phyloP scores from a whole-genome alignment of 305 asterid species.

The Fraxinus angustifolia region DNA sequence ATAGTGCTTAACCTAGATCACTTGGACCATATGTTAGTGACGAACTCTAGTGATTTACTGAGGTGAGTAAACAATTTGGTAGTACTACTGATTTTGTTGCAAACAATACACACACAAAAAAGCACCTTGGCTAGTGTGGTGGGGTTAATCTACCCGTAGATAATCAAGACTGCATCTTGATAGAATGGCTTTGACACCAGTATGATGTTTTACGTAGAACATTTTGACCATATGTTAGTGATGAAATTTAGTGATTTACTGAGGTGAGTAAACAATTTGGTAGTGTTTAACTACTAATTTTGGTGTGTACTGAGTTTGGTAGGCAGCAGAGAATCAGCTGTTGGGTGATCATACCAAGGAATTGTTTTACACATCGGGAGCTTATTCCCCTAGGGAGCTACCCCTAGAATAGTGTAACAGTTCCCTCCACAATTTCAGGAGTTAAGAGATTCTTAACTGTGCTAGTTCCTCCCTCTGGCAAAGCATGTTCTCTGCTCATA shows the following conservation, averaged over 20 bases:
- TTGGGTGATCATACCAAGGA: too few relatives aligned
- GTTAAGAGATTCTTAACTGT: too few relatives aligned
- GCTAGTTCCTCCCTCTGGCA: too few relatives aligned
- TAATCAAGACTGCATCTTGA: not conserved
- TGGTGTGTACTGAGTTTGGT: too few relatives aligned
- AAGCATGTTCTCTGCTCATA: too few relatives aligned
- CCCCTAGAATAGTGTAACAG: too few relatives aligned
- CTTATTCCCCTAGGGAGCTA: too few relatives aligned
- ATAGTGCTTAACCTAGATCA: not conserved
- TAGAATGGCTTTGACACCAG: not conserved
- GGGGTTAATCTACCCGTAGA: not conserved
- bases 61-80: not conserved
- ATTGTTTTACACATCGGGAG: too few relatives aligned
- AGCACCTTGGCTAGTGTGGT: not conserved
- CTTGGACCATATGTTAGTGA: not conserved
- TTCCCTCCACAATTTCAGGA: too few relatives aligned
- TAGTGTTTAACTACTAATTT: not conserved
- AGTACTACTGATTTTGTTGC: not conserved
- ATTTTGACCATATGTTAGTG: not conserved
- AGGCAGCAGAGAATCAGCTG: too few relatives aligned
- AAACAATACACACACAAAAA: too few relatives aligned
- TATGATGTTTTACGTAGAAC: not conserved
- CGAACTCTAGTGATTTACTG: not conserved
- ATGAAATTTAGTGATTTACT: not conserved
- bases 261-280: not conserved